Evolutionary conservation across 768 basidiomycete species (phyloP).

Genomic region (Naganishia vaughanmartiniae): DNA sequence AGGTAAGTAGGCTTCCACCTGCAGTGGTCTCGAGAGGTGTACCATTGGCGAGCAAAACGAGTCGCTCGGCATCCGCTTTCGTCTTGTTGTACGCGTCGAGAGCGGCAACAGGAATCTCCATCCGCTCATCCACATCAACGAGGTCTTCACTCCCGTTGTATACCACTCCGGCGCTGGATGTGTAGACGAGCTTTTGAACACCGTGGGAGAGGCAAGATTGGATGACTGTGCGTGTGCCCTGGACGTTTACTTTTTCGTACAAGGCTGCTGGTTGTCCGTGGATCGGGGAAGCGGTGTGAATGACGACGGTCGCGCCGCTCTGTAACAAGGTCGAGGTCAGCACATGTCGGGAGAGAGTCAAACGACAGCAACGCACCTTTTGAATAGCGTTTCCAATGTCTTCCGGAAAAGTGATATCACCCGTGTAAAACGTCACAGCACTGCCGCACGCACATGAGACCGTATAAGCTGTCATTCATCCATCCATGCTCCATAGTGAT

Average conservation of each 20-base stretch:
- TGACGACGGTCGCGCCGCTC: constrained; percentile 82
- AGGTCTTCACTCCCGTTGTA: constrained; percentile 74
- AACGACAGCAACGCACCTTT: constrained; percentile 59
- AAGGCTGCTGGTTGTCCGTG: constrained; percentile 68
- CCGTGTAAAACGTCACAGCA: constrained; percentile 70
- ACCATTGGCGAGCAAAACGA: constrained; percentile 82
- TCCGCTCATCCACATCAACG: constrained; percentile 82
- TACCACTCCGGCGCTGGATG: constrained; percentile 84
- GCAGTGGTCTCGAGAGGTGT: constrained; percentile 35
- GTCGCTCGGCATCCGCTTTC: constrained; percentile 80
- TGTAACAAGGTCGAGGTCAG: constrained; percentile 43
- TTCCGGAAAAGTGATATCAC: constrained; percentile 77
- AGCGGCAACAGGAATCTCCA: constrained; percentile 67
- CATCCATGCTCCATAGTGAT: too few relatives aligned
- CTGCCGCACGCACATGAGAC: constrained; percentile 32
- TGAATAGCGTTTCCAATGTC: constrained; percentile 69
- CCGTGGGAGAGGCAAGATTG: constrained; percentile 69
- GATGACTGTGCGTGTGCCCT: constrained; percentile 71
- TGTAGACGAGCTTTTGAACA: constrained; percentile 86
- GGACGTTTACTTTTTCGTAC: constrained; percentile 88
- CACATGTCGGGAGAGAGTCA: neutral
- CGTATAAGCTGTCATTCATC: neutral
- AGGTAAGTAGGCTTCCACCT: constrained; percentile 74
- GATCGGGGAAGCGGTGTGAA: constrained; percentile 88
- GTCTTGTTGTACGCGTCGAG: constrained; percentile 92